Evolutionary conservation across 2,329 filamentous ascomycete genomes (phyloP).

Genomic region (Aspergillus pseudotamarii): DNA sequence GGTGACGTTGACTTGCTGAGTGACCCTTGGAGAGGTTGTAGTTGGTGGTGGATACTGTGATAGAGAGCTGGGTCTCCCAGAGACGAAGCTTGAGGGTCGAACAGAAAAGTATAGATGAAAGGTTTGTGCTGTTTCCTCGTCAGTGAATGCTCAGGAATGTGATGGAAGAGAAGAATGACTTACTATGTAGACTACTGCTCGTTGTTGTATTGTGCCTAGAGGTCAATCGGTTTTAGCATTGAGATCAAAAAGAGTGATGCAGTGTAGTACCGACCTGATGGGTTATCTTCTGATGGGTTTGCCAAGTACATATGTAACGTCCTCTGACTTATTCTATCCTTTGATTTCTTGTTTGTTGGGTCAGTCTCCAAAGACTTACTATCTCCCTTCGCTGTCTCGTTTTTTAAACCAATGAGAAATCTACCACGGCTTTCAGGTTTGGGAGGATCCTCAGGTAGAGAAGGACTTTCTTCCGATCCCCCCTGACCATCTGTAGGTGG

Average conservation of each 20-base stretch:
- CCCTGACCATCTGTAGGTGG: background rate
- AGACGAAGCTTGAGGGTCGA: conserved; percentile 45
- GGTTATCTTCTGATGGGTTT: conserved; percentile 16
- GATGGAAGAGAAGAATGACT: conserved; percentile 11
- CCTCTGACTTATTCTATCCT: conserved; percentile 38
- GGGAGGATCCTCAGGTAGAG: conserved; percentile 8
- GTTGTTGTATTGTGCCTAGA: conserved; percentile 29
- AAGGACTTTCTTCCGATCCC: conserved; percentile 3
- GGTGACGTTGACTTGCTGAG: conserved; percentile 51
- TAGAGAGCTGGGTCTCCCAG: conserved; percentile 49
- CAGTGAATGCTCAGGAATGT: conserved; percentile 9
- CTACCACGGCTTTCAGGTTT: conserved; percentile 33
- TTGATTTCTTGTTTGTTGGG: conserved; percentile 24
- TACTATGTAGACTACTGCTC: conserved; percentile 49
- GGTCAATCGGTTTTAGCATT: conserved; percentile 1
- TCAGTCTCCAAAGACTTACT: conserved; percentile 35
- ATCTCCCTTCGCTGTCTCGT: conserved; percentile 40
- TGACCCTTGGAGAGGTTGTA: conserved; percentile 51
- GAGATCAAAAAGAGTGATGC: background rate
- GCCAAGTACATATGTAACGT: conserved; percentile 39
- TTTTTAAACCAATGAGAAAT: conserved; percentile 48
- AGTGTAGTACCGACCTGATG: conserved; percentile 16
- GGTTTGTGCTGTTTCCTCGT: conserved; percentile 43
- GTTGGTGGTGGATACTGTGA: conserved; percentile 51
- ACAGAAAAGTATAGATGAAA: conserved; percentile 56